Evolutionary conservation across 129 eudicot genomes (phyloP), one percentile per base, ranked within the genome.

Genomic region (Artemisia tridentata): DNA sequence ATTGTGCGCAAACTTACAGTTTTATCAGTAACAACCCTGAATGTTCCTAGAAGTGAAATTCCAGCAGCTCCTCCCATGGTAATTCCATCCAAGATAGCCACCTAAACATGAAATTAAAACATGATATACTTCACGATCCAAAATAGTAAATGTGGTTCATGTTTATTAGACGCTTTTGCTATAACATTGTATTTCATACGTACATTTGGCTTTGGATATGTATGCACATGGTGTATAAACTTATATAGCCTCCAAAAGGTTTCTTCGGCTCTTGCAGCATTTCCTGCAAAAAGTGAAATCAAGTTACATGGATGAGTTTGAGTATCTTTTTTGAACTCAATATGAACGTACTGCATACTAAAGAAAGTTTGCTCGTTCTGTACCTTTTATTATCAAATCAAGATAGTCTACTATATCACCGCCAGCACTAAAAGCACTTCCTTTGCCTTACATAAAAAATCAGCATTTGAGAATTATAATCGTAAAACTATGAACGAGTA

Each of bases 21-120:
- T 85, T 81, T 87, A 54, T 91, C 88, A 15, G 97, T 88, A 20
- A 88, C 97, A 84, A 91, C 78, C 59, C 90, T 82, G 63, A 88
- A 91, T 68, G 83, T 83, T 64, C 90, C 91, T 0, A 95, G 97
- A 45, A 91, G 72, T 38, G 92, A 85, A 71, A 91, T 51, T 48
- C 83, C 95, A 55, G 90, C 95, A 59, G 92, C 97, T 47, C 95
- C 97, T 69, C 97, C 97, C 89, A 91, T 85, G 4, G 95, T 91
- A 34, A 91, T 72, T 69, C 92, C 92, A 84, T 88, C 81, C 61
- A 91, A 74, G 73, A 91, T 78, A 69, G 97, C 95, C 59, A 91
- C 86, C 97, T 91, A 85, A 53, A 64, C 18, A 7, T 23, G 21
- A 23, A 16, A 71, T 15, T n/a, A n/a, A n/a, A n/a, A n/a, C n/a